phyloP scores from a whole-genome alignment of 1,139 yeast genomes.

The Candida mesenterica region DNA sequence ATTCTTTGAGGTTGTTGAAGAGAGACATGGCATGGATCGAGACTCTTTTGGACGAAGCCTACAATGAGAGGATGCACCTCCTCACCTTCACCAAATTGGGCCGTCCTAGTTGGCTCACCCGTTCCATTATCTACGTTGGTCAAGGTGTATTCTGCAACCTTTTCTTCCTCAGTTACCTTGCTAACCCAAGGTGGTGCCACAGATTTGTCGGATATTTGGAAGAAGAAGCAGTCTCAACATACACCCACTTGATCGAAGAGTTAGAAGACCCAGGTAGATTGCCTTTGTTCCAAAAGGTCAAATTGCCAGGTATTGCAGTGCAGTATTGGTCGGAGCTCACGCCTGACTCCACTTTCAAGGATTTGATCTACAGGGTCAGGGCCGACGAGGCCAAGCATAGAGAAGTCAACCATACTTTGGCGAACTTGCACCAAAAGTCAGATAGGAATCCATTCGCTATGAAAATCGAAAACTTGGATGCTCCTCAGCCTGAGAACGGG shows the following conservation, averaged over 20 bases:
- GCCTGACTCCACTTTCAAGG: conserved; percentile 53
- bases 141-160: conserved; percentile 72
- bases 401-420: conserved; percentile 75
- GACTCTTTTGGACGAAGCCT: conserved; percentile 72
- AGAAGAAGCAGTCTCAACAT: conserved; percentile 76
- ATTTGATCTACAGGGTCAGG: conserved; percentile 55
- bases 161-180: conserved; percentile 60
- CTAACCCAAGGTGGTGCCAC: conserved; percentile 66
- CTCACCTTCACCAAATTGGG: conserved; percentile 67
- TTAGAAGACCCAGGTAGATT: conserved; percentile 53
- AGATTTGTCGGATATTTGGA: conserved; percentile 78
- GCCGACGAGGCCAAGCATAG: conserved; percentile 75
- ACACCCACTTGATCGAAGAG: conserved; percentile 57
- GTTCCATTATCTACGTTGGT: conserved; percentile 55
- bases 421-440: conserved; percentile 51
- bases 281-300: conserved; percentile 43
- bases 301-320: conserved; percentile 58
- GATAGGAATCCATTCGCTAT: conserved; percentile 74
- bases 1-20: conserved; percentile 56
- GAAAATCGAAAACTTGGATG: conserved; percentile 30
- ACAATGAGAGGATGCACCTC: conserved; percentile 77
- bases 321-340: conserved; percentile 60
- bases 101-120: conserved; percentile 61
- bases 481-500: conserved; percentile 58
- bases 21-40: conserved; percentile 79